A percentile compares a stretch with the other conserved stretches of the same genome.
These are phyloP conservation scores for Thermomyces lanuginosus DNA, from an alignment of 2,329 filamentous ascomycete genomes.

Conservation along the genomic window DNA sequence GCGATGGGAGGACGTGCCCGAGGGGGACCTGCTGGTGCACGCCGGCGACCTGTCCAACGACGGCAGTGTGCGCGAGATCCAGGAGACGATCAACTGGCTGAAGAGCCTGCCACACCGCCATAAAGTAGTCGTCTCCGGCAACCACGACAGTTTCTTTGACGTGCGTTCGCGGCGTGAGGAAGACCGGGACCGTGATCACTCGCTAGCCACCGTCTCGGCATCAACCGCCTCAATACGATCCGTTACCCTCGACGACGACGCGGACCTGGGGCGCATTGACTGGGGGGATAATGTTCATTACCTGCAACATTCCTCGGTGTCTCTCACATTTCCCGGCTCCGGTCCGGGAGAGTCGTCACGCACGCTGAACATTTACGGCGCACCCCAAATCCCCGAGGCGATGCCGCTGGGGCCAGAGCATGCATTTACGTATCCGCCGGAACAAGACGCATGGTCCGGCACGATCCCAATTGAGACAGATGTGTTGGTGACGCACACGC, in stretches of 20 bases:
- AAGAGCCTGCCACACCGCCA: conserved; percentile 54
- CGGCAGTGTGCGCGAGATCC: conserved; percentile 57
- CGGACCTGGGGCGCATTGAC: conserved; percentile 39
- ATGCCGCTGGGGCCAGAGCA: conserved; percentile 53
- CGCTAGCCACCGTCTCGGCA: conserved; percentile 16
- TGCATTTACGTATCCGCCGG: conserved; percentile 59
- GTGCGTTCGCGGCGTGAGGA: conserved; percentile 40
- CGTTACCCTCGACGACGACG: conserved; percentile 22
- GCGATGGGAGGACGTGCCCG: conserved; percentile 32
- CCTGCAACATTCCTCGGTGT: conserved; percentile 52
- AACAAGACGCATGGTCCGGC: conserved; percentile 53
- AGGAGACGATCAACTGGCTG: conserved; percentile 74
- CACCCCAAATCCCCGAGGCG: conserved; percentile 54
- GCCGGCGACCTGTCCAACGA: conserved; percentile 68
- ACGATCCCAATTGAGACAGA: conserved; percentile 58
- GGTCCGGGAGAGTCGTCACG: conserved; percentile 38
- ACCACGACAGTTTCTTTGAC: conserved; percentile 81
- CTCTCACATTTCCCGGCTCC: conserved; percentile 39
- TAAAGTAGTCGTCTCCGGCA: conserved; percentile 72
- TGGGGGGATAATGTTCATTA: conserved; percentile 53
- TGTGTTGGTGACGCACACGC: conserved; percentile 66
- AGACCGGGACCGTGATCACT: conserved; percentile 33
- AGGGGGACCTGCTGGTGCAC: conserved; percentile 75
- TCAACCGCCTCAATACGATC: conserved; percentile 23
- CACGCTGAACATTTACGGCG: conserved; percentile 58